These are phyloP conservation scores for Amanita muscaria DNA, from an alignment of 768 basidiomycete species.

Conservation along the genomic window DNA sequence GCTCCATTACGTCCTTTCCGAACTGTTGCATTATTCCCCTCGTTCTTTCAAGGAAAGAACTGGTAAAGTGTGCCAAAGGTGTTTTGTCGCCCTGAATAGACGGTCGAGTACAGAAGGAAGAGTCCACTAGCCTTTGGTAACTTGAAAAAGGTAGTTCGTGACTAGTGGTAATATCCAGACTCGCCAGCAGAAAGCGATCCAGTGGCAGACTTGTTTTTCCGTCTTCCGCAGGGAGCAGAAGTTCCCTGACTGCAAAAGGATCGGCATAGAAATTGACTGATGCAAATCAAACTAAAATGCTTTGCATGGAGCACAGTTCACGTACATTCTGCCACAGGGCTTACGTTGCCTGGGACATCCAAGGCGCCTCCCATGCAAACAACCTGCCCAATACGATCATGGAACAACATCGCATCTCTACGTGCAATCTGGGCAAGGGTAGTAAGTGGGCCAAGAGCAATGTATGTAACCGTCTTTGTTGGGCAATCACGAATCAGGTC, in stretches of 20 bases:
- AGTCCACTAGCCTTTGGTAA: constrained; percentile 54
- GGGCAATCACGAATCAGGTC: constrained; percentile 45
- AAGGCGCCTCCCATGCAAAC: constrained; percentile 92
- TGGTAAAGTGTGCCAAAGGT: constrained; percentile 69
- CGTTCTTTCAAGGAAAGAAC: constrained; percentile 67
- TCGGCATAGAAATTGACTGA: constrained; percentile 84
- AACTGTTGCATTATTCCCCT: constrained; percentile 70
- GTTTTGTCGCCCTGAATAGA: constrained; percentile 41
- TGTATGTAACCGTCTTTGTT: constrained; percentile 53
- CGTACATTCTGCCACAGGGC: constrained; percentile 78
- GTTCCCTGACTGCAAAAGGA: constrained; percentile 69
- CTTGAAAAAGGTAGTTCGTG: constrained; percentile 70
- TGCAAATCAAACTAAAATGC: constrained; percentile 1
- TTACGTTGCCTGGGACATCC: constrained; percentile 85
- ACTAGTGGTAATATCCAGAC: constrained; percentile 75
- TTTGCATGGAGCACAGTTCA: background rate
- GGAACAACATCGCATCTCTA: constrained; percentile 42
- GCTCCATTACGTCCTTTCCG: constrained; percentile 80
- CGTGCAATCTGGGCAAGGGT: constrained; percentile 65
- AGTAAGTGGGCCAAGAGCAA: constrained; percentile 71
- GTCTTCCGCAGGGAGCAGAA: constrained; percentile 38
- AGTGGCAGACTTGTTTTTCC: constrained; percentile 41
- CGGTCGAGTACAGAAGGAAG: constrained; percentile 42
- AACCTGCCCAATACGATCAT: constrained; percentile 58
- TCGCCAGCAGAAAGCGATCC: constrained; percentile 59